Evolutionary conservation across 140 eudicot genomes (phyloP).

Genomic region (Stevia rebaudiana): DNA sequence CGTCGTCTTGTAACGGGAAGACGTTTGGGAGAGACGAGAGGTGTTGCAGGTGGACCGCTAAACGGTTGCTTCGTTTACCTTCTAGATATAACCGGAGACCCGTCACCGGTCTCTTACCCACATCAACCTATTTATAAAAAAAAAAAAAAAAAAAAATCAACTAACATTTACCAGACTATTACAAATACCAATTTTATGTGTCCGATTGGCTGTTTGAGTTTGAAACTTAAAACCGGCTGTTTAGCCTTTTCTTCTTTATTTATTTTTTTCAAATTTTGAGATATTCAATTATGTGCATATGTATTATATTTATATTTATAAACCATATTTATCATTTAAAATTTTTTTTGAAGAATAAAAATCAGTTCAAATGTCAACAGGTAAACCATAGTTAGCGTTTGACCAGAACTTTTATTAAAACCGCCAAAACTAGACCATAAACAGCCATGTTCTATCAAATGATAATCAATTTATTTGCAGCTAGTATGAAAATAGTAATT

Average conservation of each 20-base stretch:
- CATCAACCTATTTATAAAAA: conserved; percentile 64
- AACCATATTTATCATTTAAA: too few species aligned
- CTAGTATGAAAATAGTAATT: background rate
- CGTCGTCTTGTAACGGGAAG: conserved; percentile 67
- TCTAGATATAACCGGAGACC: conserved; percentile 88
- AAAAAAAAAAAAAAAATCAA: background rate
- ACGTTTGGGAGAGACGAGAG: conserved; percentile 88
- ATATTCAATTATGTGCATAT: too few species aligned
- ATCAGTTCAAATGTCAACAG: too few species aligned
- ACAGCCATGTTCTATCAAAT: background rate
- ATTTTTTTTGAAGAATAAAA: too few species aligned
- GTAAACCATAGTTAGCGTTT: too few species aligned
- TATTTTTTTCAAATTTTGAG: too few species aligned
- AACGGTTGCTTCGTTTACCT: conserved; percentile 83
- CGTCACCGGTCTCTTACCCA: conserved; percentile 94
- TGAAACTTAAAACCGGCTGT: too few species aligned
- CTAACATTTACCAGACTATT: background rate
- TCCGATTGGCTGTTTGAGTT: too few species aligned
- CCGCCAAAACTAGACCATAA: background rate
- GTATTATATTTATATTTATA: too few species aligned
- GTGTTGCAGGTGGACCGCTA: conserved; percentile 93
- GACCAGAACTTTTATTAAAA: too few species aligned
- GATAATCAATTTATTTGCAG: background rate
- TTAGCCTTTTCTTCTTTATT: too few species aligned
- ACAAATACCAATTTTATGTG: too few species aligned